phyloP scores from a whole-genome alignment of 2,329 filamentous ascomycete genomes.

The Penicillium sp. region DNA sequence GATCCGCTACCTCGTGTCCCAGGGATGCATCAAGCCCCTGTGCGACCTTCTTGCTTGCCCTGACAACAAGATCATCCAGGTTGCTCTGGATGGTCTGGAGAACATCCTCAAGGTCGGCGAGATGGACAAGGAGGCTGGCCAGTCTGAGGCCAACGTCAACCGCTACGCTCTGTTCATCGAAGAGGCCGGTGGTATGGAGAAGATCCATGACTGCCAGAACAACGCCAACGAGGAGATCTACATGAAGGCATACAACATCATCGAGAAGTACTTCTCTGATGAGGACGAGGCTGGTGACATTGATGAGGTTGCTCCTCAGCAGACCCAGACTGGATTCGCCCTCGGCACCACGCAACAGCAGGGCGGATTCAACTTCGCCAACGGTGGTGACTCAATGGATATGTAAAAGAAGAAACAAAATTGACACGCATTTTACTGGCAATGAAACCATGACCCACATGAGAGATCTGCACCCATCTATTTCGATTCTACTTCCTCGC shows the following conservation, averaged over 20 bases:
- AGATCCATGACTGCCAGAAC: conserved; percentile 99
- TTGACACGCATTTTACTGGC: no score
- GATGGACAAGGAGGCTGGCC: conserved; percentile 82
- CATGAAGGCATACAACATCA: conserved; percentile 99
- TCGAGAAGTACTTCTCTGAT: conserved; percentile 99
- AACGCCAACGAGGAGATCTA: conserved; percentile 99
- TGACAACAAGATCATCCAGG: conserved; percentile 99
- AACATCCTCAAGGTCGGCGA: conserved; percentile 99
- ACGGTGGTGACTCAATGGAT: conserved; percentile 63
- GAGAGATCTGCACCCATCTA: no score
- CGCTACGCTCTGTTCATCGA: conserved; percentile 96
- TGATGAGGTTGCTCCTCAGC: conserved; percentile 66
- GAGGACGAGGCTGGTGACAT: conserved; percentile 80
- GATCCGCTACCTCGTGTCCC: conserved; percentile 85
- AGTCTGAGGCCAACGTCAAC: conserved; percentile 59
- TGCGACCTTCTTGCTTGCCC: conserved; percentile 92
- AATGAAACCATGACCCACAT: no score
- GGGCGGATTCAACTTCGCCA: conserved; percentile 87
- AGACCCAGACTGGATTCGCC: conserved; percentile 67
- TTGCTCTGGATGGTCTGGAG: conserved; percentile 92
- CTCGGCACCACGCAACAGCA: conserved; percentile 57
- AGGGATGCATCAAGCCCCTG: conserved; percentile 93
- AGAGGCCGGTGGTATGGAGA: conserved; percentile 98
- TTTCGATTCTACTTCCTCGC: no score
- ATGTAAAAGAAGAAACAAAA: conserved; percentile 57